Base-by-base conservation (phyloP, 2,329 filamentous ascomycete species). In the Colletotrichum siamense region DNA sequence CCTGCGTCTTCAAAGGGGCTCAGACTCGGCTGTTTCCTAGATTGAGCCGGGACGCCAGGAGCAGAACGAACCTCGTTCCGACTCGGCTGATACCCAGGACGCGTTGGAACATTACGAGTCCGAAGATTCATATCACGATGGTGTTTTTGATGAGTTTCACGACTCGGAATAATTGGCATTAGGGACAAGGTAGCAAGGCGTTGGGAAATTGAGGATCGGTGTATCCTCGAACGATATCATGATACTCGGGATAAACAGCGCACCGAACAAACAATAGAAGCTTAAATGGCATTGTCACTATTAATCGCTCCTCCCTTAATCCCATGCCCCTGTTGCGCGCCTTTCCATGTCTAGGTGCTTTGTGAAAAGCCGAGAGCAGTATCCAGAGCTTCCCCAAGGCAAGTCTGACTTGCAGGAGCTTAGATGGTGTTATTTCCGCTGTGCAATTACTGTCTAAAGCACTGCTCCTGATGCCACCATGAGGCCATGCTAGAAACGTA, bases 241-340 rank as follows among this genome's bases (percentile, higher is more conserved):
- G n/a, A 59, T 12, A 16, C 30, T 69, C 70, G 71, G 74, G 74
- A 10, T 44, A 61, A 64, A 74, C 71, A 76, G 74, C 32, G 15
- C 18, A 74, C 74, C 74, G 71, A 52, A 76, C 36, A 67, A 6
- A 22, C 12, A 69, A 73, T 73, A 74, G 70, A 76, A 61, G 61
- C 62, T 24, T 39, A 24, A 44, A 26, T 52, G n/a, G n/a, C n/a
- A 52, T 52, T 22, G 12, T 22, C 10, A 52, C n/a, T 52, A 52
- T 24, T 12, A 52, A 22, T 13, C 3, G n/a, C 44, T 52, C n/a
- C 2, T 8, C 16, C 3, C 44, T 7, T 3, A 3, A 13, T 5
- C 44, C 2, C 10, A 22, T 52, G 3, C 10, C 1, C 44, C 44
- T 3, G n/a, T n/a, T 7, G n/a, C n/a, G 18, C n/a, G 44, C 10